Evolutionary conservation across 352 stramenopile species (phyloP), one percentile per base, ranked within the genome.

Genomic region (Globisporangium splendens): DNA sequence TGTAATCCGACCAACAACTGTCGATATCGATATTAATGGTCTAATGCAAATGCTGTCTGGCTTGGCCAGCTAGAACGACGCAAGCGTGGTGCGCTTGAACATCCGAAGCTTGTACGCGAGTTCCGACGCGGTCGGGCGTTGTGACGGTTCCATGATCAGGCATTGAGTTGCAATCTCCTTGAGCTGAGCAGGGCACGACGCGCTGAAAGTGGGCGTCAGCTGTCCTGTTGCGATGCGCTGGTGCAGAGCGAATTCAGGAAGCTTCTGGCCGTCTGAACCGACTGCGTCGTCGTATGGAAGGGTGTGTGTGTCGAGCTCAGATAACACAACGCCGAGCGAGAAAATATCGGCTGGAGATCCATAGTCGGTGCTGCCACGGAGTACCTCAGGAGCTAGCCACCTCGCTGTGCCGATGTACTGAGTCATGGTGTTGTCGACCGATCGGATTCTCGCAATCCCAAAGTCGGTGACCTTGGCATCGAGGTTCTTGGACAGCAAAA

Each of bases 391-490:
- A 0, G 80, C 75, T 3, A 87, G 54, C 80, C 80, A 90, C 1
- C 65, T 63, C 8, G 69, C 58, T 0, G 80, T 88, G 0, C 80
- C 80, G 0, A 86, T 69, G 0, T 66, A 66, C 1, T 61, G 49
- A 12, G 75, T 89, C 79, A 88, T 88, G 5, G 71, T 83, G 21
- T 73, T 68, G 3, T 78, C 50, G 18, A 65, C 54, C 2, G 68
- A 77, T 15, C 71, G 63, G 46, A 72, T 77, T 2, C 76, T 62
- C 18, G 79, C 76, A 14, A 68, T 63, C 1, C 77, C 80, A 65
- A 90, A 90, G 62, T 88, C 80, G 0, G 73, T 77, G 41, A 90
- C 54, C 51, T 90, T 88, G 24, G 75, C 71, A 0, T 62, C 22
- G 53, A 55, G 8, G 17, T 17, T 6, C 18, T 61, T 65, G 53